Base-by-base conservation (phyloP, 2,329 filamentous ascomycete genomes). In the Dactylonectria estremocensis region DNA sequence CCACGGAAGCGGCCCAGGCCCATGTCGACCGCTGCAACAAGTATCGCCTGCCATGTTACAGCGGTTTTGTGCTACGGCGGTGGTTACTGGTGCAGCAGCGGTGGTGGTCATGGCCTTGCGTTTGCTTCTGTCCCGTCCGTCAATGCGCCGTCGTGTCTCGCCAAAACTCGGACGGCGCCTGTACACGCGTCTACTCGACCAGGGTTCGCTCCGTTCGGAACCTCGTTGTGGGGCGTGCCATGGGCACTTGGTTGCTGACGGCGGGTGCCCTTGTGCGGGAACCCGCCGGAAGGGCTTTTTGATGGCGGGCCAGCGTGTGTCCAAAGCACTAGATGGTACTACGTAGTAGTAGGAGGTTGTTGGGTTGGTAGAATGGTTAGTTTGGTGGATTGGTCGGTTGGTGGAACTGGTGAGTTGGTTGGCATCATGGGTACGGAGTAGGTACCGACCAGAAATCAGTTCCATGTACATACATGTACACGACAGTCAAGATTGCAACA, bases 71-170 rank as follows among this genome's bases (percentile, higher is more conserved):
- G 63, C 65, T 63, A 68, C 72, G 66, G 66, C 66, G 60, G 66
- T 75, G 73, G 61, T 68, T 70, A 62, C 64, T 67, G 64, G 63
- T 65, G 67, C 61, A 70, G 24, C 7, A 28, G 4, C 7, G 24
- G 24, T 28, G 4, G 4, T 28, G 49, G 66, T 60, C 57, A 56
- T 46, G 61, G 55, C 57, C 59, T 52, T 68, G 69, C 35, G 35
- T 63, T 72, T 75, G 67, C 69, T 75, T 69, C 65, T 69, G 54
- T 59, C 64, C 46, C 55, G 46, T 67, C 46, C 55, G 46, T 67
- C 50, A 63, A 65, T 64, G 68, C 62, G 64, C 66, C 69, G 63
- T 72, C 68, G 69, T 75, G 73, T 75, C 69, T 75, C 66, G 66
- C 67, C 59, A 64, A 64, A 72, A 73, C 70, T 70, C 69, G 70